Conservation (phyloP, 208 protist species). For the Trypanosoma melophagium region DNA sequence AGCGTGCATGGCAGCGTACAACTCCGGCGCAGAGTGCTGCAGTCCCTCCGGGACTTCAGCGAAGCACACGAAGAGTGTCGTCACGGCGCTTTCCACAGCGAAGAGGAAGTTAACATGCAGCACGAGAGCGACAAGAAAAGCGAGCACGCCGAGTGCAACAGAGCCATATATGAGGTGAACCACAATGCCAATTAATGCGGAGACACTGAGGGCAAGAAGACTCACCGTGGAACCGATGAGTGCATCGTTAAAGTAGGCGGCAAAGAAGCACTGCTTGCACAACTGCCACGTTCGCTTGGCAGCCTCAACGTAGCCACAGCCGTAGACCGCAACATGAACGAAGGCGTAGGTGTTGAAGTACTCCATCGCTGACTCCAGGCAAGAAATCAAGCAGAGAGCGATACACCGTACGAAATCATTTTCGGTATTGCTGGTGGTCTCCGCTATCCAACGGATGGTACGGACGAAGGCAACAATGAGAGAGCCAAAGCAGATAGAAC, state of each 20-base stretch:
- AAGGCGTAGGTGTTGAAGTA: conserved; percentile 94
- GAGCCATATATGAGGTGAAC: conserved; percentile 37
- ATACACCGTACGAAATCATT: conserved; percentile 63
- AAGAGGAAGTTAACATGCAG: conserved; percentile 68
- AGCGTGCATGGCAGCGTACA: conserved; percentile 63
- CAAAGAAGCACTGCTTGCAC: conserved; percentile 74
- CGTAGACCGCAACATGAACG: conserved; percentile 92
- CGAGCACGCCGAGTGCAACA: conserved; percentile 40
- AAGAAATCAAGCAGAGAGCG: conserved; percentile 32
- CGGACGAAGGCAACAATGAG: conserved; percentile 88
- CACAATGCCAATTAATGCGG: conserved; percentile 52
- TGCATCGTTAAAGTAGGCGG: conserved; percentile 89
- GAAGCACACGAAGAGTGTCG: conserved; percentile 90
- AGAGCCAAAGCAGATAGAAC: conserved; percentile 91
- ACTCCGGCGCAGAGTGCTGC: conserved; percentile 52
- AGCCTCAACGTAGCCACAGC: conserved; percentile 86
- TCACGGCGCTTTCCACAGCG: conserved; percentile 70
- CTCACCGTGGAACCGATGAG: conserved; percentile 67
- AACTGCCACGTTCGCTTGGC: conserved; percentile 86
- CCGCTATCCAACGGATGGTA: conserved; percentile 61
- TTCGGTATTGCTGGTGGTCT: conserved; percentile 29
- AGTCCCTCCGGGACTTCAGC: conserved; percentile 82
- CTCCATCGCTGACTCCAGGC: conserved; percentile 69
- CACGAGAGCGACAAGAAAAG: conserved; percentile 48
- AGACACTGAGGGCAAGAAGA: conserved; percentile 53